Percentiles rank a stretch among this genome's conserved stretches.
phyloP scores from a whole-genome alignment of 2,329 filamentous ascomycete species.

The Hypoxylon sp. region DNA sequence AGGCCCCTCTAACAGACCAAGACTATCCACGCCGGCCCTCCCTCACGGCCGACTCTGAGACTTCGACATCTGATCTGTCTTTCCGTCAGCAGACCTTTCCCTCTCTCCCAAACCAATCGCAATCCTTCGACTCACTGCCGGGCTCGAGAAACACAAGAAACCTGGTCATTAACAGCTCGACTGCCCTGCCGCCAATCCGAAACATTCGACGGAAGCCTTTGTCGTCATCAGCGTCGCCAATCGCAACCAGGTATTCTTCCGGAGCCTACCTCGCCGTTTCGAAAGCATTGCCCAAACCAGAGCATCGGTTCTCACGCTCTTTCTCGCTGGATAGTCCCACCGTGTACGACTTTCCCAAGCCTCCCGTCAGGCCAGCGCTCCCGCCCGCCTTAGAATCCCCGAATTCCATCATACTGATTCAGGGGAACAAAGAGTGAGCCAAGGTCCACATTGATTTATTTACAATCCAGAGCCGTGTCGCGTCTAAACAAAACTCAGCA shows the following conservation, averaged over 20 bases:
- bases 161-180: constrained; percentile 40
- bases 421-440: constrained; percentile 44
- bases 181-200: constrained; percentile 36
- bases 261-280: constrained; percentile 48
- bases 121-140: constrained; percentile 40
- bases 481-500: constrained; percentile 3
- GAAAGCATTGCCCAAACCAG: constrained; percentile 57
- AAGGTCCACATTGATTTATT: constrained; percentile 40
- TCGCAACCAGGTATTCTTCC: constrained; percentile 59
- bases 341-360: constrained; percentile 64
- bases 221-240: constrained; percentile 61
- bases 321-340: constrained; percentile 68
- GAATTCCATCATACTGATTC: constrained; percentile 27
- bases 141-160: constrained; percentile 44
- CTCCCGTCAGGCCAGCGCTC: constrained; percentile 34
- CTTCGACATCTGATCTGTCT: constrained; percentile 49
- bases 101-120: constrained; percentile 37
- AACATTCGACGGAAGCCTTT: constrained; percentile 68
- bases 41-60: constrained; percentile 47
- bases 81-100: constrained; percentile 38
- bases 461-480: constrained; percentile 39
- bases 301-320: constrained; percentile 62
- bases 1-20: constrained; percentile 15
- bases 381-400: constrained; percentile 36
- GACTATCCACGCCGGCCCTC: constrained; percentile 35